Evolutionary conservation across 2,329 filamentous ascomycete genomes (phyloP).

Genomic region (Fusarium humuli): DNA sequence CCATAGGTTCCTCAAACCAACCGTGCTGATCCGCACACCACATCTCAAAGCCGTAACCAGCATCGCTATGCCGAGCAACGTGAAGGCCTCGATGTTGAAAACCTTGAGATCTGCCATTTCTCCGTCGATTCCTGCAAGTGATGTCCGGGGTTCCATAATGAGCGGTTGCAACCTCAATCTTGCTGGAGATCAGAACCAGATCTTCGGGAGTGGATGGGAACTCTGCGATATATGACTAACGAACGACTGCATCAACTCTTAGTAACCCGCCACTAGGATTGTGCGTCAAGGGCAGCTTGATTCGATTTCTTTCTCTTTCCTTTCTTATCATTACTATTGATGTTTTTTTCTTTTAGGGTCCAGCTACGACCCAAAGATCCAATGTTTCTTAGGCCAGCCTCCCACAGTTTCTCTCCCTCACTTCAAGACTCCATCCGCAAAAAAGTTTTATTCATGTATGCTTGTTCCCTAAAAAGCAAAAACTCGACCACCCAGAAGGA

Average conservation of each 20-base stretch:
- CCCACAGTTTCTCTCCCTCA: constrained; percentile 4
- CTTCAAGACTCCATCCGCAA: background rate
- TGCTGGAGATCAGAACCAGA: background rate
- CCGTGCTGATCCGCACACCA: constrained; percentile 59
- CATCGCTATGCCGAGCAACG: constrained; percentile 63
- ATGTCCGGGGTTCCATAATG: constrained; percentile 31
- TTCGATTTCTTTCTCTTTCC: background rate
- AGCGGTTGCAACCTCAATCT: background rate
- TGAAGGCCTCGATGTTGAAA: constrained; percentile 52
- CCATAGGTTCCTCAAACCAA: constrained; percentile 63
- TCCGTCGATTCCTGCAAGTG: constrained; percentile 36
- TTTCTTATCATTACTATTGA: background rate
- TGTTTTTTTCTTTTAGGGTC: background rate
- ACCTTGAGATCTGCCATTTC: constrained; percentile 40
- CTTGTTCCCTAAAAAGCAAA: constrained; percentile 12
- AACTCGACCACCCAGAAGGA: background rate
- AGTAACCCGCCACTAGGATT: background rate
- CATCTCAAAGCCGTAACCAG: constrained; percentile 63
- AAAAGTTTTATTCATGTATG: background rate
- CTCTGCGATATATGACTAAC: constrained; percentile 25
- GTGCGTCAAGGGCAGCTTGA: background rate
- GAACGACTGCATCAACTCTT: background rate
- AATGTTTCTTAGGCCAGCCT: constrained; percentile 7
- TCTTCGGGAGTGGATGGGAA: background rate
- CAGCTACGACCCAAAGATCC: background rate